Conservation (phyloP, 495 filamentous ascomycete species). For the Podospora bellae-mahoneyi region DNA sequence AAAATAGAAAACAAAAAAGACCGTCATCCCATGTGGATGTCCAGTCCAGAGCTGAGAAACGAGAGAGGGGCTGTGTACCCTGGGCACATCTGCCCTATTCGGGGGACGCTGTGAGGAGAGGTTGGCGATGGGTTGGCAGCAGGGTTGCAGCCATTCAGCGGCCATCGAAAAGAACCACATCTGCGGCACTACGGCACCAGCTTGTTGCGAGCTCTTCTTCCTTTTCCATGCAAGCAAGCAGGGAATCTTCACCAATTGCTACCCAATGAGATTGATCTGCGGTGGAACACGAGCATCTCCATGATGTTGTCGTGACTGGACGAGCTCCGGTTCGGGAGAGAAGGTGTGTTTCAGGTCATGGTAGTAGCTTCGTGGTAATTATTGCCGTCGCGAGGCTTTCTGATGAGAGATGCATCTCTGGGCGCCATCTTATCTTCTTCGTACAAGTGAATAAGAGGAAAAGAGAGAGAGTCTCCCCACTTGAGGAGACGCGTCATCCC, state of each 20-base stretch:
- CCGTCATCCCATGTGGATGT: background rate
- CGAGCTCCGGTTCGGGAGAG: background rate
- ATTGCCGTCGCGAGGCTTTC: background rate
- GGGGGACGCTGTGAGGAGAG: background rate
- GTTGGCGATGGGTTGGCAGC: background rate
- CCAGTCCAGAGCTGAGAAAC: background rate
- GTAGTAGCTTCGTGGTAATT: background rate
- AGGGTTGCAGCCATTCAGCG: background rate
- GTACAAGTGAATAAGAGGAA: background rate
- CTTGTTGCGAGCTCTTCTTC: background rate
- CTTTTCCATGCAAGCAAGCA: background rate
- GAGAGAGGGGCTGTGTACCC: background rate
- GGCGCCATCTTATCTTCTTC: background rate
- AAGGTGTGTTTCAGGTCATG: background rate
- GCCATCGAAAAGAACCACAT: background rate
- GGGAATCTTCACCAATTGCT: background rate
- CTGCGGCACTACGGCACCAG: background rate
- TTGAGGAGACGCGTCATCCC: background rate
- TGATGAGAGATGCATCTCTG: background rate
- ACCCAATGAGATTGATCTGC: background rate
- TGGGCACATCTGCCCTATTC: background rate
- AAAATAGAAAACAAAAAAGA: conserved; percentile 3
- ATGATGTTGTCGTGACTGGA: background rate
- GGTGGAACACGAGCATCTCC: background rate
- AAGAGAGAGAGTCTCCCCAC: background rate